Base-by-base conservation (phyloP, 148 eudicot genomes). In the Rhododendron henanense region DNA sequence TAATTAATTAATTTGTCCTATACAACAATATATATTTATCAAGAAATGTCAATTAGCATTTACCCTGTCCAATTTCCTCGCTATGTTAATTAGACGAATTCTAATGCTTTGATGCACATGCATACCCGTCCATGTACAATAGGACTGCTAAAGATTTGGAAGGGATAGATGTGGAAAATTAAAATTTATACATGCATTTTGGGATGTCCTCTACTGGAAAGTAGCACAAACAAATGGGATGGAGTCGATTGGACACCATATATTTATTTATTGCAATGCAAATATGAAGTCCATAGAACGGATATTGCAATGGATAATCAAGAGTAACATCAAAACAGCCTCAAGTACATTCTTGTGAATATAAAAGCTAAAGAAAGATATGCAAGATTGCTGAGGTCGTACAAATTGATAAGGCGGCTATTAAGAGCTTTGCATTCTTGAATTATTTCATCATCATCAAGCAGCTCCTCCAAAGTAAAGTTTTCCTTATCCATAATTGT, bases 381-480 rank as follows among this genome's bases (percentile, higher is more conserved):
- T 48, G 41, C 48, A 28, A 11, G 77, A 51, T 81, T 81, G 51
- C 74, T 16, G 81, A 75, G 55, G 45, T 25, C 90, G 81, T 93
- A 96, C 99, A 93, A 96, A 89, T 92, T 94, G 63, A 96, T 96
- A 88, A 96, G 98, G 53, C 99, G 98, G 69, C 94, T 86, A 92
- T 96, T 96, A 45, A 96, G 93, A 85, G 97, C 95, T 90, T 95
- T 96, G 94, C 99, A 96, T 91, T 96, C 99, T 87, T 96, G 99
- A 65, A 96, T 96, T 73, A 96, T 91, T 86, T 96, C 98, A 91
- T 95, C 99, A 88, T 96, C 99, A n/a, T 96, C 99, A 86, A 96
- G 93, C 83, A 96, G 95, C 90, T 96, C 99, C 85, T 95, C 99
- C 87, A 96, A 85, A 47, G 97, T 91, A 86, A 91, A 94, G 82